These are phyloP conservation scores for Volvox carteri DNA, from an alignment of 163 green algal species.

Conservation along the genomic window DNA sequence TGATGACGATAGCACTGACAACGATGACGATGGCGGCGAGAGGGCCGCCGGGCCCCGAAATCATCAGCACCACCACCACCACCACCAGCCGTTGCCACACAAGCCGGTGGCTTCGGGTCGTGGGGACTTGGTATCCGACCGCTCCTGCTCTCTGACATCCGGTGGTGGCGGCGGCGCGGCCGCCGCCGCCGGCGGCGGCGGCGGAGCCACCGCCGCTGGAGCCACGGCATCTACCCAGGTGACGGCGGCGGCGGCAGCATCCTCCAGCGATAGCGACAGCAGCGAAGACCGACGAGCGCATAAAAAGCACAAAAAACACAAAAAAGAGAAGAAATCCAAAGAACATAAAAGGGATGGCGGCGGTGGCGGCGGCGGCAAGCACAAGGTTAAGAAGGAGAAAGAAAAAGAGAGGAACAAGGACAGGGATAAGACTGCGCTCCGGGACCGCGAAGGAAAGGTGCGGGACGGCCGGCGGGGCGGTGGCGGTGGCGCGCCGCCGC, in stretches of 20 bases:
- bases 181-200: background rate
- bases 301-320: conserved; percentile 41
- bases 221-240: background rate
- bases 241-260: background rate
- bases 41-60: background rate
- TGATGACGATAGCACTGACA: background rate
- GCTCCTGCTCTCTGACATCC: no score
- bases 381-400: conserved; percentile 1
- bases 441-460: no score
- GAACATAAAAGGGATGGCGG: background rate
- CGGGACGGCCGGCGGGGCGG: background rate
- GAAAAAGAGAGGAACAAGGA: background rate
- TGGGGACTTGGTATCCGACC: background rate
- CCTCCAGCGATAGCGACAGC: conserved; percentile 8
- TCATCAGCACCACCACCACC: background rate
- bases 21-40: background rate
- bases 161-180: background rate
- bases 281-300: conserved; percentile 15
- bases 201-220: background rate
- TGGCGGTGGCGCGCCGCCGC: background rate
- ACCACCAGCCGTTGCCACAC: background rate
- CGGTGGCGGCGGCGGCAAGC: conserved; percentile 26
- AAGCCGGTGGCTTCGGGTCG: background rate
- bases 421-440: background rate
- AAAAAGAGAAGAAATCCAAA: conserved; percentile 53